A percentile compares a stretch with the other conserved stretches of the same genome.
These are phyloP conservation scores for Penstemon newberryi DNA, from an alignment of 257 asterid species.

Conservation along the genomic window DNA sequence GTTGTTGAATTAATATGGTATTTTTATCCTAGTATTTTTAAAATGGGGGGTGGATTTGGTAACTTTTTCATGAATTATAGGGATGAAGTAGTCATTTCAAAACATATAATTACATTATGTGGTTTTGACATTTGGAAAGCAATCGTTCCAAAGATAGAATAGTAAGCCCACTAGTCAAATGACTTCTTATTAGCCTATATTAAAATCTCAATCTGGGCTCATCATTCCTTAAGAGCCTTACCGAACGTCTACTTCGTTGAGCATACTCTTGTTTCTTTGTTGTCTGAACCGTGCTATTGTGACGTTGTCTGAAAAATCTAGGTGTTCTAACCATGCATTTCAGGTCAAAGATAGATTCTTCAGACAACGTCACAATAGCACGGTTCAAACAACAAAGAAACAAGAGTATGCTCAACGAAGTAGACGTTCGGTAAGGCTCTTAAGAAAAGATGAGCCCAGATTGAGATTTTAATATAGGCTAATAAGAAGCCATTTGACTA, in stretches of 20 bases:
- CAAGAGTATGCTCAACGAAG: conserved; percentile 5
- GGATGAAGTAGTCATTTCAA: too few species aligned
- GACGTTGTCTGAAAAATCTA: background rate
- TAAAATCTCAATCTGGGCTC: background rate
- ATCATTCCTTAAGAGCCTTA: background rate
- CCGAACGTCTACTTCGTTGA: too few species aligned
- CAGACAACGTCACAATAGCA: background rate
- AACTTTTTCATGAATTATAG: too few species aligned
- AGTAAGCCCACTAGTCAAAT: too few species aligned
- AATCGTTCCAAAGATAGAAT: too few species aligned
- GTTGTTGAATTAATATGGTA: too few species aligned
- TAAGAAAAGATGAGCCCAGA: background rate
- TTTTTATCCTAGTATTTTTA: too few species aligned
- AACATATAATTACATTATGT: too few species aligned
- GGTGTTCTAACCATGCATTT: conserved; percentile 23
- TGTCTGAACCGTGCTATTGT: conserved; percentile 1
- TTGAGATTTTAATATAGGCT: background rate
- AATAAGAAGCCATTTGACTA: too few species aligned
- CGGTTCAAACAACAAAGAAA: conserved; percentile 18
- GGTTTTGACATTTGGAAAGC: too few species aligned
- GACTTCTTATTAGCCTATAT: background rate
- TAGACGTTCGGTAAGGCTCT: too few species aligned
- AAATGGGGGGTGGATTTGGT: too few species aligned
- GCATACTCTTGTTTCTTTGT: conserved; percentile 21
- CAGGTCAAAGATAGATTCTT: conserved; percentile 49